Conservation (phyloP, 1,139 yeast species). For the Geotrichum aggregatum region DNA sequence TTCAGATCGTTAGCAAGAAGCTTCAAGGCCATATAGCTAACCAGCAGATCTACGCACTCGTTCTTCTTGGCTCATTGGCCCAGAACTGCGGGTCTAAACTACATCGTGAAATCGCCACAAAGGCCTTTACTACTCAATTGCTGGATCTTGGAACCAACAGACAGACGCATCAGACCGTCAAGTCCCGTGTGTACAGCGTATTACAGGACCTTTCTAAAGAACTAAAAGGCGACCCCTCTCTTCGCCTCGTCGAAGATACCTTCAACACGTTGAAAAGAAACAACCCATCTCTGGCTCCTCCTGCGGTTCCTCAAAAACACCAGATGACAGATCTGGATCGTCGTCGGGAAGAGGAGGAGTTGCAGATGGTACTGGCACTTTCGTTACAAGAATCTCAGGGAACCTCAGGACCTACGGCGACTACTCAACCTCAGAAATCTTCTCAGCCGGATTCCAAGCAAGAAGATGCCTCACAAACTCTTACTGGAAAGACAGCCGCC, state of each 20-base stretch:
- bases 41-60: conserved; percentile 65
- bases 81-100: conserved; percentile 91
- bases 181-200: conserved; percentile 60
- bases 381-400: conserved; percentile 60
- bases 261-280: conserved; percentile 38
- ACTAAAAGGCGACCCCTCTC: conserved; percentile 66
- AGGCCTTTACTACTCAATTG: conserved; percentile 57
- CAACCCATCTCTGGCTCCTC: conserved; percentile 40
- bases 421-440: conserved; percentile 11
- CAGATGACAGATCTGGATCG: conserved; percentile 49
- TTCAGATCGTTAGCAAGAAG: conserved; percentile 49
- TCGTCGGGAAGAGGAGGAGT: conserved; percentile 69
- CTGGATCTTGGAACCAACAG: conserved; percentile 53
- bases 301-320: conserved; percentile 60
- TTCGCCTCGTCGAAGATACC: conserved; percentile 64
- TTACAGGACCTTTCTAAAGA: conserved; percentile 58
- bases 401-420: conserved; percentile 13
- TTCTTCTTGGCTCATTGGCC: conserved; percentile 71
- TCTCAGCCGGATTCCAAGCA: conserved; percentile 22
- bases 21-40: conserved; percentile 70
- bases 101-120: conserved; percentile 76
- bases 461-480: conserved; percentile 7
- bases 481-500: conserved; percentile 34
- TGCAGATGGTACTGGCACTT: conserved; percentile 70
- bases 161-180: conserved; percentile 63